Percentiles rank a stretch among this genome's conserved stretches.
Conservation (phyloP, 2,329 filamentous ascomycete species). For the Diaporthe humulicola region DNA sequence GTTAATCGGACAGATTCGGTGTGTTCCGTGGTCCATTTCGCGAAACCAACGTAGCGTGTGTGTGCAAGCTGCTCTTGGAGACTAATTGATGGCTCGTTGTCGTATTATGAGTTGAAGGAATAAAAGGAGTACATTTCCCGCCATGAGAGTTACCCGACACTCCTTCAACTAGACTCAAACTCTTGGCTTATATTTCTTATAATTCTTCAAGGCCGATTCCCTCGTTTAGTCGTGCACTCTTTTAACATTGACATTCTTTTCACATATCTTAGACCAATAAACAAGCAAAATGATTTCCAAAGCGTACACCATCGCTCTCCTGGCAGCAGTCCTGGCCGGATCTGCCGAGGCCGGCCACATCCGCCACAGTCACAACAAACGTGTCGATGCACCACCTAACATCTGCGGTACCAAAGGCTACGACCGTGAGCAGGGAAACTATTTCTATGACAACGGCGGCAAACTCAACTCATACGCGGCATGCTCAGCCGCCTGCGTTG, state of each 20-base stretch:
- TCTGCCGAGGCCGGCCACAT: not conserved
- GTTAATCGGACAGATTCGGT: not conserved
- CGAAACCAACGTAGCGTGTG: no score
- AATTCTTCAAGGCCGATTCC: no score
- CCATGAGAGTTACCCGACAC: not conserved
- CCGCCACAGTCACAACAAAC: constrained; percentile 7
- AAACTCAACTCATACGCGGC: constrained; percentile 10
- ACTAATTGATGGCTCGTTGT: not conserved
- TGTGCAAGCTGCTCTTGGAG: not conserved
- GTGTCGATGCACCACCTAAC: not conserved
- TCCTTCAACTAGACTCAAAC: no score
- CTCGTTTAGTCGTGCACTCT: not conserved
- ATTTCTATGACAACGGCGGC: constrained; percentile 5
- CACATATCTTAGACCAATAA: not conserved
- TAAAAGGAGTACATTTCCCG: not conserved
- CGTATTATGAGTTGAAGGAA: no score
- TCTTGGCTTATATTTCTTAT: no score
- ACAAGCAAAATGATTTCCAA: not conserved
- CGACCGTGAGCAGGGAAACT: constrained; percentile 8
- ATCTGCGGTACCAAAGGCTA: constrained; percentile 23
- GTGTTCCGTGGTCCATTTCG: not conserved
- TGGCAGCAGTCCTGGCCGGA: not conserved
- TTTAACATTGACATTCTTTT: not conserved
- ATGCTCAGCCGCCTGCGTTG: constrained; percentile 9
- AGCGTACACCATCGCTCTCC: not conserved